These are phyloP conservation scores for Saccharum spontaneum DNA, from an alignment of 176 grass and related monocot genomes.

Conservation along the genomic window DNA sequence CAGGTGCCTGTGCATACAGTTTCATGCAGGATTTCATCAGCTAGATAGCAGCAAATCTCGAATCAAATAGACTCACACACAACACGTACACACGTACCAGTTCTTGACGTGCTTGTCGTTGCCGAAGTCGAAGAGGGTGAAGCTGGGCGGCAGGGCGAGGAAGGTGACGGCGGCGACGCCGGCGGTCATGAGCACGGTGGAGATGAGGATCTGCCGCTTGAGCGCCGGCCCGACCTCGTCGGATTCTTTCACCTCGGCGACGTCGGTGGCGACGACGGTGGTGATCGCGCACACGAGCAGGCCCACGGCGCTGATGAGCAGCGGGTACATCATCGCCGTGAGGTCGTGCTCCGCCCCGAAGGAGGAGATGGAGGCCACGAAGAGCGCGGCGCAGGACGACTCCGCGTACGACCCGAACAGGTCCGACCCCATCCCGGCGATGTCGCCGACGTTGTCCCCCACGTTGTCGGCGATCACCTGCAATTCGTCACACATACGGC, in stretches of 20 bases:
- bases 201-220: slow-evolving; percentile 71
- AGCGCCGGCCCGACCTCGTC: slow-evolving; percentile 42
- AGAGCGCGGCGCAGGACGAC: slow-evolving; percentile 80
- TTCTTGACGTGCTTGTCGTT: slow-evolving; percentile 51
- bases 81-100: slow-evolving; percentile 2
- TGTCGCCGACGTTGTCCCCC: slow-evolving; percentile 90
- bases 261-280: slow-evolving; percentile 60
- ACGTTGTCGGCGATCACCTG: slow-evolving; percentile 92
- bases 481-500: background rate
- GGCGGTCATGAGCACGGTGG: slow-evolving; percentile 73
- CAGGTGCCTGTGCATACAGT: slow-evolving; percentile 29
- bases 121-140: slow-evolving; percentile 75
- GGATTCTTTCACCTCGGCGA: slow-evolving; percentile 21
- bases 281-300: slow-evolving; percentile 62
- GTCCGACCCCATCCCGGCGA: slow-evolving; percentile 89
- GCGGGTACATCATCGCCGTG: slow-evolving; percentile 59
- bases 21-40: too few species aligned
- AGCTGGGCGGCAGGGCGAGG: slow-evolving; percentile 46
- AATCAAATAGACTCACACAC: too few species aligned
- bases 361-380: slow-evolving; percentile 77
- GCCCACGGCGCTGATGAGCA: slow-evolving; percentile 62
- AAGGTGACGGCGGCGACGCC: slow-evolving; percentile 53
- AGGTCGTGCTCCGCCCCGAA: slow-evolving; percentile 61
- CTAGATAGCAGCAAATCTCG: too few species aligned
- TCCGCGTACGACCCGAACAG: slow-evolving; percentile 96